These are phyloP conservation scores for Rhodotorula graminis DNA, from an alignment of 768 basidiomycete genomes.

Conservation along the genomic window DNA sequence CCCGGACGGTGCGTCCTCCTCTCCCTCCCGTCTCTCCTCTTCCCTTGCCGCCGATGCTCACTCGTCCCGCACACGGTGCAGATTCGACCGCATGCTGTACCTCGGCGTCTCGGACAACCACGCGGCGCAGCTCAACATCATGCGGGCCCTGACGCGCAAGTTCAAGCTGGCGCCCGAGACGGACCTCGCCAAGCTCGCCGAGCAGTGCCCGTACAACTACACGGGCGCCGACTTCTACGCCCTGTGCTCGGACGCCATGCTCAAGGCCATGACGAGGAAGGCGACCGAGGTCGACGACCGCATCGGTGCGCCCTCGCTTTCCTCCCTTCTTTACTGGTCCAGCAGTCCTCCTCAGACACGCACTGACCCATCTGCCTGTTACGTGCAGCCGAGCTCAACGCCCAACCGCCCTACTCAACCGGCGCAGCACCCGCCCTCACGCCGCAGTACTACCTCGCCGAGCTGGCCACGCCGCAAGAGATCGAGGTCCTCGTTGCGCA, in stretches of 20 bases:
- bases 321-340: no score
- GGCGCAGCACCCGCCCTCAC: conserved; percentile 63
- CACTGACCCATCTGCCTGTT: neutral
- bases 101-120: conserved; percentile 85
- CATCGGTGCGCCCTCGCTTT: conserved; percentile 55
- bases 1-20: conserved; percentile 63
- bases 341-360: no score
- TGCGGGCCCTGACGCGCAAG: conserved; percentile 85
- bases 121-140: conserved; percentile 74
- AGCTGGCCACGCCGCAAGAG: conserved; percentile 67
- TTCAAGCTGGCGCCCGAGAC: conserved; percentile 72
- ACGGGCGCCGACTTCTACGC: conserved; percentile 99
- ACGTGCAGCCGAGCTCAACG: conserved; percentile 51
- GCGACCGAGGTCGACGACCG: conserved; percentile 71
- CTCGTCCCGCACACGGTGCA: conserved; percentile 44
- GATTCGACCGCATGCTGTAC: conserved; percentile 96
- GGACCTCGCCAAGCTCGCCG: conserved; percentile 61
- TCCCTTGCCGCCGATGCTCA: neutral
- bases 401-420: conserved; percentile 46
- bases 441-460: conserved; percentile 82
- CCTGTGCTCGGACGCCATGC: conserved; percentile 89
- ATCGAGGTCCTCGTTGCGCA: conserved; percentile 67
- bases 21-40: no score
- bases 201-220: conserved; percentile 80
- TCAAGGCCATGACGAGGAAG: conserved; percentile 87